These are phyloP conservation scores for Russula emetica DNA, from an alignment of 768 basidiomycete genomes.

Conservation along the genomic window DNA sequence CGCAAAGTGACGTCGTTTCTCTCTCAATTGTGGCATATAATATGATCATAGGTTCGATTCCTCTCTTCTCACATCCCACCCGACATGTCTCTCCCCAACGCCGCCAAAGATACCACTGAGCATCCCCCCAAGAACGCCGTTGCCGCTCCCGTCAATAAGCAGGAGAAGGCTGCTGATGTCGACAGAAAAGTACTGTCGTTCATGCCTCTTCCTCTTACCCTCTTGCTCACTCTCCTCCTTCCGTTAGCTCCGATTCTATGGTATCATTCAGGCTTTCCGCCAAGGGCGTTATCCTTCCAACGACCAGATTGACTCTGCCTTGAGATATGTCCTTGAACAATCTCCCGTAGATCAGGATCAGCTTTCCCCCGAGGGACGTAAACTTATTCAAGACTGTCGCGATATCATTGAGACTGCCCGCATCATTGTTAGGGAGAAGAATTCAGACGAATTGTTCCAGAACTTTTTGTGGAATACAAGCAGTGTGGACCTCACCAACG, in stretches of 20 bases:
- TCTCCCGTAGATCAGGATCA: slow-evolving; percentile 58
- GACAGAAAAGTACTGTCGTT: slow-evolving; percentile 57
- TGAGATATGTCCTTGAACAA: slow-evolving; percentile 58
- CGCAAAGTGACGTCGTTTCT: slow-evolving; percentile 6
- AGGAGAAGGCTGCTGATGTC: slow-evolving; percentile 64
- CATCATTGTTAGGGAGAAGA: slow-evolving; percentile 75
- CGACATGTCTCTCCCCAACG: slow-evolving; percentile 63
- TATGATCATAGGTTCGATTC: neutral
- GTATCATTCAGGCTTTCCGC: slow-evolving; percentile 75
- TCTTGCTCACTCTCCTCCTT: slow-evolving; percentile 1
- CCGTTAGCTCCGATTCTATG: slow-evolving; percentile 65
- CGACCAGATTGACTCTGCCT: slow-evolving; percentile 67
- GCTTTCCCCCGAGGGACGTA: slow-evolving; percentile 73
- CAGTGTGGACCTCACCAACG: slow-evolving; percentile 44
- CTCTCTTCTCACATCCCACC: neutral
- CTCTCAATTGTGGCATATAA: neutral
- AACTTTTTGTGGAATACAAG: slow-evolving; percentile 82
- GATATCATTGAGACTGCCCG: slow-evolving; percentile 76
- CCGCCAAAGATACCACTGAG: slow-evolving; percentile 56
- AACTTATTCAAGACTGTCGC: slow-evolving; percentile 70
- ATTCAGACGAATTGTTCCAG: slow-evolving; percentile 87
- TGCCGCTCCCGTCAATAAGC: slow-evolving; percentile 59
- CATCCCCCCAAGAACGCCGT: slow-evolving; percentile 54
- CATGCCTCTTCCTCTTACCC: neutral
- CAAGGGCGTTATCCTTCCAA: slow-evolving; percentile 77